Conservation (phyloP, 2,329 filamentous ascomycete species). For the Calonectria hawksworthii region DNA sequence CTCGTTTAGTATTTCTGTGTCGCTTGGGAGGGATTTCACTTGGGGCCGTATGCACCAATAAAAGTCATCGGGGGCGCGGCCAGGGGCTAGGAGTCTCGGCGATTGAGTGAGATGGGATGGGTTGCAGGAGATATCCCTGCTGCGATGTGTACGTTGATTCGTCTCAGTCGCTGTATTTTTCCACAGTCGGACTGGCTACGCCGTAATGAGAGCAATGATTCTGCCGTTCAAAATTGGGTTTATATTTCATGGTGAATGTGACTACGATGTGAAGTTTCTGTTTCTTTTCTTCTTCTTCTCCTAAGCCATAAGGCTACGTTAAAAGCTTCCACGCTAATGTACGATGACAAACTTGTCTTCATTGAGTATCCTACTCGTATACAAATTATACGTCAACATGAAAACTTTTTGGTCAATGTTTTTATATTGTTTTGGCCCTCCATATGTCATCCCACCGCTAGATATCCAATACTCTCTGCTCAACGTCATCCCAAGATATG, state of each 20-base stretch:
- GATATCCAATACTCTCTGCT: conserved; percentile 5
- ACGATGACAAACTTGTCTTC: neutral
- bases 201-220: conserved; percentile 50
- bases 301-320: neutral
- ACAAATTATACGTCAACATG: neutral
- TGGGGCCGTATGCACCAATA: conserved; percentile 30
- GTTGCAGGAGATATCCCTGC: conserved; percentile 26
- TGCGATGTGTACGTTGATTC: conserved; percentile 38
- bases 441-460: neutral
- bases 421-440: neutral
- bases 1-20: conserved; percentile 31
- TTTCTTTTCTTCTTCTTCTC: neutral
- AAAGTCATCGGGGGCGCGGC: conserved; percentile 12
- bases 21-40: conserved; percentile 27
- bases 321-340: neutral
- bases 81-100: conserved; percentile 27
- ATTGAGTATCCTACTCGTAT: neutral
- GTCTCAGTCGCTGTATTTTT: conserved; percentile 43
- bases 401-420: neutral
- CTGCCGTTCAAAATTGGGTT: conserved; percentile 19
- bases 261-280: neutral
- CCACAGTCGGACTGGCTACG: conserved; percentile 41
- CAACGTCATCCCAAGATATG: neutral
- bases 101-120: conserved; percentile 21
- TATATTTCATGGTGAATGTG: neutral